These are phyloP conservation scores for Trametes gibbosa DNA, from an alignment of 768 basidiomycete genomes.

Conservation along the genomic window DNA sequence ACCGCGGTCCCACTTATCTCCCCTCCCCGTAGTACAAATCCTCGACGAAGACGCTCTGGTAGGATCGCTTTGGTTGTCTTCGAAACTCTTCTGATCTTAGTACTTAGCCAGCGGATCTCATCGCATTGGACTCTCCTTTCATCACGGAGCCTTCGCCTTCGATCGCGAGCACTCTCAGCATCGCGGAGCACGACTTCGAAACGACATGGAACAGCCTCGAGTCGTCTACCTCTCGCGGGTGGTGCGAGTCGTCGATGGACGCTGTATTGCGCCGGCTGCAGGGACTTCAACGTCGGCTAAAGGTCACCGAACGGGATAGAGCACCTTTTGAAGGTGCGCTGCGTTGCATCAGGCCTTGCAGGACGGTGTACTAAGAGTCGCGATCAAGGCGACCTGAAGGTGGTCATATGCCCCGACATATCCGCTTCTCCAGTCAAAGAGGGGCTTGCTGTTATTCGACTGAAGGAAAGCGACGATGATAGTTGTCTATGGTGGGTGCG, in stretches of 20 bases:
- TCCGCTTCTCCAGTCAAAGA: not conserved
- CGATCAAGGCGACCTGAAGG: constrained; percentile 61
- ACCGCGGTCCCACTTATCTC: constrained; percentile 2
- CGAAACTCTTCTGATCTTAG: not conserved
- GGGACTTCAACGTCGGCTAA: constrained; percentile 42
- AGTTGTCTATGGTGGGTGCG: constrained; percentile 73
- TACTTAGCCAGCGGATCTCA: constrained; percentile 52
- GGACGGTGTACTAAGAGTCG: not conserved
- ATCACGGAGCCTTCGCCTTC: constrained; percentile 40
- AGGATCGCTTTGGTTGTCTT: not conserved
- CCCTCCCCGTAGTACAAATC: constrained; percentile 17
- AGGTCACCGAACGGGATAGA: constrained; percentile 51
- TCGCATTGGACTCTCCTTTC: constrained; percentile 73
- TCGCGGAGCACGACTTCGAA: constrained; percentile 46
- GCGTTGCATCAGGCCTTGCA: not conserved
- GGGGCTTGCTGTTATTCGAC: constrained; percentile 44
- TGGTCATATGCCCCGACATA: constrained; percentile 39
- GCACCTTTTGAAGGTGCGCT: constrained; percentile 59
- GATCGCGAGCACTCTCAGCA: constrained; percentile 2
- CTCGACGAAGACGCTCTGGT: constrained; percentile 21
- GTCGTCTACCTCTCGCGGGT: constrained; percentile 50
- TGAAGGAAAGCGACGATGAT: constrained; percentile 62
- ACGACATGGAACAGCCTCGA: constrained; percentile 54
- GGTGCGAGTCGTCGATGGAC: constrained; percentile 61
- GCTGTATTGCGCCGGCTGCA: constrained; percentile 54